phyloP scores from a whole-genome alignment of 495 filamentous ascomycete genomes.

The Aspergillus bertholletiae region DNA sequence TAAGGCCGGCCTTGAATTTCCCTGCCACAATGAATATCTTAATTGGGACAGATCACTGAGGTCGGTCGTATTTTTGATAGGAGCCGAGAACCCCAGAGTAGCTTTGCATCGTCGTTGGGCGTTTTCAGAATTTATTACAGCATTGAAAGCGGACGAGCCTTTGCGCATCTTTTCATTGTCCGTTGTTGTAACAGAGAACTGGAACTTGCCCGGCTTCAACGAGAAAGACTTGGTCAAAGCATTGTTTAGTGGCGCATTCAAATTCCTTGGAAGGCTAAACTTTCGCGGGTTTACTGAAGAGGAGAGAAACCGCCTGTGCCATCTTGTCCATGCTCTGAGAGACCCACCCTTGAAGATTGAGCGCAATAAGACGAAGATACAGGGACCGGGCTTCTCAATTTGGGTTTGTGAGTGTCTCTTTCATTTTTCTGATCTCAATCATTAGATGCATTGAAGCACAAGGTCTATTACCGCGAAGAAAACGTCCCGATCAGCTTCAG shows the following conservation, averaged over 20 bases:
- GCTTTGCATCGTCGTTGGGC: slow-evolving; percentile 12
- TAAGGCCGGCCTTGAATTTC: neutral
- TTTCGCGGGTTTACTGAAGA: slow-evolving; percentile 14
- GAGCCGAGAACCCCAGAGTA: slow-evolving; percentile 4
- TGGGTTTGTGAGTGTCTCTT: slow-evolving; percentile 13
- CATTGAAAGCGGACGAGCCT: slow-evolving; percentile 3
- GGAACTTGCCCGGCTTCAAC: slow-evolving; percentile 14
- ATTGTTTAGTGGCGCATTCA: slow-evolving; percentile 13
- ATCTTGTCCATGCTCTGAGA: neutral
- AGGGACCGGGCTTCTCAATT: slow-evolving; percentile 15
- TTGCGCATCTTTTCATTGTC: slow-evolving; percentile 12
- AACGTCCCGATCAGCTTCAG: slow-evolving; percentile 59
- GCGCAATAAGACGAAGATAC: slow-evolving; percentile 12
- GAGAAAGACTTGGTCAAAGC: slow-evolving; percentile 12
- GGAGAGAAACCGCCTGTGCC: slow-evolving; percentile 7
- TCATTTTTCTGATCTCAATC: neutral
- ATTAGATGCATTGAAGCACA: slow-evolving; percentile 62
- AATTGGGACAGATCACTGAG: slow-evolving; percentile 8
- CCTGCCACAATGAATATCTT: slow-evolving; percentile 3
- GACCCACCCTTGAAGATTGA: slow-evolving; percentile 7
- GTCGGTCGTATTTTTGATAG: slow-evolving; percentile 11
- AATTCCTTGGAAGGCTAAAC: slow-evolving; percentile 10
- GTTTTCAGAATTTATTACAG: slow-evolving; percentile 12
- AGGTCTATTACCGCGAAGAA: slow-evolving; percentile 85
- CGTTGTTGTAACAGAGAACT: slow-evolving; percentile 14